A percentile compares a stretch with the other conserved stretches of the same genome.
Conservation (phyloP, 2,329 filamentous ascomycete species). For the Chaetomiaceae sp. region DNA sequence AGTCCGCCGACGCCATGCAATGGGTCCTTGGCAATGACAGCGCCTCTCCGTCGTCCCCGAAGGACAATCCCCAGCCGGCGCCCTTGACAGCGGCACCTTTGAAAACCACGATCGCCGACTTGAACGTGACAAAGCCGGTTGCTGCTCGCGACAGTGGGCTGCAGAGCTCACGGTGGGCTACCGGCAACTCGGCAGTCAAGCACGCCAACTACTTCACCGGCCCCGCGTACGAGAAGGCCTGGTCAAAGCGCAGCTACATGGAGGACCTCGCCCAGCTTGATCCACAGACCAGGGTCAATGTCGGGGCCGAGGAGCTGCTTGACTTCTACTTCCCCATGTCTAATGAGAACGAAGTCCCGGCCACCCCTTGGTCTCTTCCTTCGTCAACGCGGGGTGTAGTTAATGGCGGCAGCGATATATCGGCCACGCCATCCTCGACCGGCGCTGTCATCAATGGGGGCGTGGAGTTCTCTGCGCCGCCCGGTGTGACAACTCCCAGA, state of each 20-base stretch:
- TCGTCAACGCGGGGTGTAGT: no score
- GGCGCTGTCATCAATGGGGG: not conserved
- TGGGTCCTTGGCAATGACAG: constrained; percentile 5
- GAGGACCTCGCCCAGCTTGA: constrained; percentile 12
- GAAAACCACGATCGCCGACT: not conserved
- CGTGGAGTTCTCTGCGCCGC: no score
- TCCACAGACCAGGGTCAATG: constrained; percentile 2
- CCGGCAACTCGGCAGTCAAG: not conserved
- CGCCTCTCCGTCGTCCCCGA: not conserved
- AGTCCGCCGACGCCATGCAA: constrained; percentile 4
- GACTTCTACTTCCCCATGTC: constrained; percentile 9
- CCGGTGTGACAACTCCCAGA: not conserved
- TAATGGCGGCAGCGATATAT: no score
- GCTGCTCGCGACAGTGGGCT: constrained; percentile 5
- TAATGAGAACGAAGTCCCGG: not conserved
- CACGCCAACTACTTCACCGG: constrained; percentile 14
- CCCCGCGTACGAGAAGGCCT: constrained; percentile 10
- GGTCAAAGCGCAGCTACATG: constrained; percentile 10
- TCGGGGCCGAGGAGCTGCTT: constrained; percentile 3
- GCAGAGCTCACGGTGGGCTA: constrained; percentile 14
- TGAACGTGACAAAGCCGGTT: not conserved
- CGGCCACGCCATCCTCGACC: no score
- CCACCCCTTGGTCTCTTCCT: no score
- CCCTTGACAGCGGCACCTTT: not conserved
- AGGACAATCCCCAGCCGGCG: no score